Evolutionary conservation across 495 filamentous ascomycete species (phyloP).

Genomic region (Trichoderma erinaceum): DNA sequence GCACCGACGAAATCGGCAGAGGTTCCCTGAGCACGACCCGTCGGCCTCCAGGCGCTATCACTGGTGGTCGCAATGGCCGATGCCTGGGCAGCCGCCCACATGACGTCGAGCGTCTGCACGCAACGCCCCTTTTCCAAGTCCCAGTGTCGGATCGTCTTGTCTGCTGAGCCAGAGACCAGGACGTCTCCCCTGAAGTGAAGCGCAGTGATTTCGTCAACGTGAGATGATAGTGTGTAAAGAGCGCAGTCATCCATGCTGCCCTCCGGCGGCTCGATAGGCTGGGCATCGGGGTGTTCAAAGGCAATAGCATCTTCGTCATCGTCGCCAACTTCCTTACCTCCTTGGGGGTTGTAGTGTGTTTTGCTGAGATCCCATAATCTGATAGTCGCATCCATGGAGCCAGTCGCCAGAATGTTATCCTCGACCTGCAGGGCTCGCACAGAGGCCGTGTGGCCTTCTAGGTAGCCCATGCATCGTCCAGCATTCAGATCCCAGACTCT

Average conservation of each 20-base stretch:
- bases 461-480: conserved; percentile 78
- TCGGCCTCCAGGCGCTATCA: conserved; percentile 51
- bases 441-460: conserved; percentile 93
- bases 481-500: conserved; percentile 94
- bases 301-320: conserved; percentile 56
- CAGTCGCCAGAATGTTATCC: conserved; percentile 91
- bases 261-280: conserved; percentile 54
- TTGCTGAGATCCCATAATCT: conserved; percentile 83
- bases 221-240: conserved; percentile 78
- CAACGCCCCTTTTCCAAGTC: conserved; percentile 92
- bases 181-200: conserved; percentile 83
- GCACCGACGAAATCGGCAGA: conserved; percentile 91
- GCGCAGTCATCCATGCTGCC: conserved; percentile 81
- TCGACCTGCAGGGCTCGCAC: conserved; percentile 91
- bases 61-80: conserved; percentile 54
- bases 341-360: conserved; percentile 52
- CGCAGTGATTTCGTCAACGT: conserved; percentile 92
- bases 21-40: conserved; percentile 47
- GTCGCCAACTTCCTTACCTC: conserved; percentile 58
- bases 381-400: conserved; percentile 93
- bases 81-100: conserved; percentile 95
- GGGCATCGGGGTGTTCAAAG: conserved; percentile 54
- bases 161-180: conserved; percentile 88
- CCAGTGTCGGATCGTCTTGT: conserved; percentile 97
- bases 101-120: conserved; percentile 95